phyloP scores from a whole-genome alignment of 176 grass and related monocot genomes.

The Dactylis glomerata region DNA sequence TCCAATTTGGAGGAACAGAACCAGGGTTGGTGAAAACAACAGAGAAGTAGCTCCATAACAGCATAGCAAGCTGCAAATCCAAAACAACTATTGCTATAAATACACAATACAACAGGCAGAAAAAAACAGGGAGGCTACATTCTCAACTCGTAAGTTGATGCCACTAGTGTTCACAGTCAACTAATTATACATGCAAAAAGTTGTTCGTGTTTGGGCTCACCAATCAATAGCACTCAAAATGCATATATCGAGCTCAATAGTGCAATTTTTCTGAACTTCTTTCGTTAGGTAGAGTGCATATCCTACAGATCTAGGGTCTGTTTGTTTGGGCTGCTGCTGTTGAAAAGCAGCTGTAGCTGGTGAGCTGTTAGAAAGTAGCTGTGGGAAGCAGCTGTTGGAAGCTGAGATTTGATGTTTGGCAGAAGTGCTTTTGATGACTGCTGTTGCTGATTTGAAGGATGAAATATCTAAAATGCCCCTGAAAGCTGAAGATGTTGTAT shows the following conservation, averaged over 20 bases:
- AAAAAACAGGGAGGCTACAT: neutral
- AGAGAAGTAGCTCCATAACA: conserved; percentile 95
- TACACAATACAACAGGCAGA: neutral
- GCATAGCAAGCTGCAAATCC: conserved; percentile 71
- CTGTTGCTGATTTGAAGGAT: too few relatives aligned
- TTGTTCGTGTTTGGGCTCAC: neutral
- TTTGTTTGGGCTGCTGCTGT: too few relatives aligned
- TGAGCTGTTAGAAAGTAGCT: too few relatives aligned
- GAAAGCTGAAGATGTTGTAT: too few relatives aligned
- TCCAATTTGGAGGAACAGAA: conserved; percentile 78
- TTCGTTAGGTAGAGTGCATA: neutral
- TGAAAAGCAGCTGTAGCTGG: too few relatives aligned
- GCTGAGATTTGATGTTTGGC: too few relatives aligned
- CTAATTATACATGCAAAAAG: neutral
- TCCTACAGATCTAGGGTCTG: conserved; percentile 2
- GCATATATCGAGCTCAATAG: neutral
- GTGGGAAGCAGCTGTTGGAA: too few relatives aligned
- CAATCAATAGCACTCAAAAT: neutral
- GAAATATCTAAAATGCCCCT: too few relatives aligned
- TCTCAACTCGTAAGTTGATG: neutral
- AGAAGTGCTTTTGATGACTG: too few relatives aligned
- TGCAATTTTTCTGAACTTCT: neutral
- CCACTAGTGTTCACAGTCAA: neutral
- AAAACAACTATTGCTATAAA: neutral
- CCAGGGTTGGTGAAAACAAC: conserved; percentile 85